Conservation (phyloP, 139 green algal species). For the Tetradesmus lagerheimii region DNA sequence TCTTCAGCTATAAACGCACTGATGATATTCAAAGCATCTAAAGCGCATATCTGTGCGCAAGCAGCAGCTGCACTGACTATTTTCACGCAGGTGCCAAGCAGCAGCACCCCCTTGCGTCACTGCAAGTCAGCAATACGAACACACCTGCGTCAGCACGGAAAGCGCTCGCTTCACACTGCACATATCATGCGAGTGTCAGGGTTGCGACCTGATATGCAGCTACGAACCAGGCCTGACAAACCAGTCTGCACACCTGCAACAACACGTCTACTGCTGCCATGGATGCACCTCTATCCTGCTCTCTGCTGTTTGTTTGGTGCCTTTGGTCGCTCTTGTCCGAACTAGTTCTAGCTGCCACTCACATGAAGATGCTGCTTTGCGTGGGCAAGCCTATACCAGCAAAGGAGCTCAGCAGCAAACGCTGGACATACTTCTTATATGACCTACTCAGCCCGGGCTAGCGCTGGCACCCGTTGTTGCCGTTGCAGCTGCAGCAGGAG, state of each 20-base stretch:
- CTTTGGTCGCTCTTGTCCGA: constrained; percentile 1
- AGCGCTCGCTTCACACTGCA: background rate
- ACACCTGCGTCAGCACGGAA: background rate
- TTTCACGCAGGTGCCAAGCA: background rate
- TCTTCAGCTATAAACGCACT: background rate
- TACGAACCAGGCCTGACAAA: background rate
- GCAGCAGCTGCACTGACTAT: background rate
- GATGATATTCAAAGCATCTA: background rate
- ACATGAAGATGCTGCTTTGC: constrained; percentile 43
- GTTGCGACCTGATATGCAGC: background rate
- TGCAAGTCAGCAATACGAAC: background rate
- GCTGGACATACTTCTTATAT: constrained; percentile 42
- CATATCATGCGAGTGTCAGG: background rate
- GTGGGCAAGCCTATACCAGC: constrained; percentile 18
- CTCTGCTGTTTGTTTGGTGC: background rate
- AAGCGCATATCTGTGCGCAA: background rate
- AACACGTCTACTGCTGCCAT: background rate
- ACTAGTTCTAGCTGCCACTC: constrained; percentile 2
- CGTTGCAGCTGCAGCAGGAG: constrained; percentile 5
- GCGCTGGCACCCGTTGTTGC: background rate
- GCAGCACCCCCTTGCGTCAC: background rate
- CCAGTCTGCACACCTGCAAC: background rate
- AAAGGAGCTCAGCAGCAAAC: constrained; percentile 29
- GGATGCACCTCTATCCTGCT: background rate
- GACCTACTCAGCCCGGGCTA: background rate